A percentile compares a stretch with the other conserved stretches of the same genome.
Evolutionary conservation across 2,329 filamentous ascomycete genomes (phyloP).

Genomic region (Pyrenophora teres): DNA sequence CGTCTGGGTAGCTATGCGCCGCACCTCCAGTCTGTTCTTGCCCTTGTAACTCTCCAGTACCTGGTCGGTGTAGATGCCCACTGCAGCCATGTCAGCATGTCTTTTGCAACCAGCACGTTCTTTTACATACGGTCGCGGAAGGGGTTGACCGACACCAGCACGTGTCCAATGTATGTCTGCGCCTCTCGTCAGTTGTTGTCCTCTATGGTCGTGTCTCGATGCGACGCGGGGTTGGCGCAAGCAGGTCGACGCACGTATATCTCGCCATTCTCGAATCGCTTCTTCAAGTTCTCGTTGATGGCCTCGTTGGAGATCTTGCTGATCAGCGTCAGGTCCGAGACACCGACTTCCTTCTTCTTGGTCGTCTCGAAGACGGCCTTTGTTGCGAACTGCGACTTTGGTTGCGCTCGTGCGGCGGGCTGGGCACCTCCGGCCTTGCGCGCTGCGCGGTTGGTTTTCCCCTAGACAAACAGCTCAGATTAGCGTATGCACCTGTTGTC

Average conservation of each 20-base stretch:
- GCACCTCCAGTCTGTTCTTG: constrained; percentile 86
- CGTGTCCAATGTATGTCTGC: constrained; percentile 97
- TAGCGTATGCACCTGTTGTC: constrained; percentile 17
- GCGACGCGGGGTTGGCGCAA: constrained; percentile 30
- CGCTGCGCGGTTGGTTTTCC: constrained; percentile 62
- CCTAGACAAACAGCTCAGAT: constrained; percentile 45
- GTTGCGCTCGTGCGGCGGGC: constrained; percentile 49
- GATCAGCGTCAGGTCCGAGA: constrained; percentile 94
- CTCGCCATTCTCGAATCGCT: constrained; percentile 94
- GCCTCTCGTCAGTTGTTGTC: constrained; percentile 33
- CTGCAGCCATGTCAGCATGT: constrained; percentile 52
- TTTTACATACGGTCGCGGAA: constrained; percentile 76
- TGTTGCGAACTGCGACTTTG: constrained; percentile 73
- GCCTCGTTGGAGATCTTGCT: constrained; percentile 99
- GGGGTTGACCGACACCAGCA: constrained; percentile 97
- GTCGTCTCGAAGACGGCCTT: constrained; percentile 94
- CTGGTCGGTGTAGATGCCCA: constrained; percentile 96
- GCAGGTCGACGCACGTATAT: constrained; percentile 72
- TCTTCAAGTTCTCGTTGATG: constrained; percentile 98
- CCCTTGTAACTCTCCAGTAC: constrained; percentile 93
- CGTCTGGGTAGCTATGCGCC: constrained; percentile 4
- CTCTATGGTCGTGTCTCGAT: constrained; percentile 12
- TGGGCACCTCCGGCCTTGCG: constrained; percentile 55
- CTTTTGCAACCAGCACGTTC: neutral
- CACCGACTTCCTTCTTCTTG: constrained; percentile 99